Conservation (phyloP, 108 stramenopile species). For the Cyclotella choctawhatcheeana region DNA sequence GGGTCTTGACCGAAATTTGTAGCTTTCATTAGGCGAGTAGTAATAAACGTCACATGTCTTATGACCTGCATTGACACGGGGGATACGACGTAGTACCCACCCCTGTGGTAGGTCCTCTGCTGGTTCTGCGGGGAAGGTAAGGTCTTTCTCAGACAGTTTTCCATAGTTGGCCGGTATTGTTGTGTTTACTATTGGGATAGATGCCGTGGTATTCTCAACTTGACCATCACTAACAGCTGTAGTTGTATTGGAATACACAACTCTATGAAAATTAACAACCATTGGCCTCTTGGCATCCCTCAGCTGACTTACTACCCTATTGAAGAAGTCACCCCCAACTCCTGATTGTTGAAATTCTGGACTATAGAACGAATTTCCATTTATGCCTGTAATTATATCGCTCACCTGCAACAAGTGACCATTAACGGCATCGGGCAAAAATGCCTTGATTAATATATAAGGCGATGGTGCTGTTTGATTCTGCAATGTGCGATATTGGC, state of each 20-base stretch:
- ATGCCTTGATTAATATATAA: constrained; percentile 7
- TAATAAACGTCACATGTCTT: constrained; percentile 22
- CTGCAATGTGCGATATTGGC: constrained; percentile 1
- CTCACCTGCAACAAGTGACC: constrained; percentile 10
- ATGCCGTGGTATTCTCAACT: no score
- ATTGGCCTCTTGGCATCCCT: constrained; percentile 32
- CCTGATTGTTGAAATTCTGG: constrained; percentile 1
- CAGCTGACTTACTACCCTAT: constrained; percentile 17
- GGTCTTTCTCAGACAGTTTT: constrained; percentile 6
- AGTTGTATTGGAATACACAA: constrained; percentile 1
- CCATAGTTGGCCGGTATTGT: constrained; percentile 9
- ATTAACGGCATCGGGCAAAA: constrained; percentile 17
- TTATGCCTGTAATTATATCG: constrained; percentile 45
- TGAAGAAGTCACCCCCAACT: constrained; percentile 22
- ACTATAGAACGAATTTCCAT: constrained; percentile 34
- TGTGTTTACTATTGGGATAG: no score
- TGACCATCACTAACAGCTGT: no score
- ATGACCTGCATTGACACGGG: neutral
- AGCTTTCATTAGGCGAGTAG: constrained; percentile 19
- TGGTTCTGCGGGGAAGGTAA: constrained; percentile 19
- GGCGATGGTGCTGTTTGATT: neutral
- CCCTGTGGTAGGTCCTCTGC: constrained; percentile 26
- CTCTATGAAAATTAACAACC: constrained; percentile 41
- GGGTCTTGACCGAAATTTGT: constrained; percentile 33
- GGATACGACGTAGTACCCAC: constrained; percentile 25